A percentile compares a stretch with the other conserved stretches of the same genome.
Conservation (phyloP, 306 rosid genomes). For the Gastrolobium bilobum region DNA sequence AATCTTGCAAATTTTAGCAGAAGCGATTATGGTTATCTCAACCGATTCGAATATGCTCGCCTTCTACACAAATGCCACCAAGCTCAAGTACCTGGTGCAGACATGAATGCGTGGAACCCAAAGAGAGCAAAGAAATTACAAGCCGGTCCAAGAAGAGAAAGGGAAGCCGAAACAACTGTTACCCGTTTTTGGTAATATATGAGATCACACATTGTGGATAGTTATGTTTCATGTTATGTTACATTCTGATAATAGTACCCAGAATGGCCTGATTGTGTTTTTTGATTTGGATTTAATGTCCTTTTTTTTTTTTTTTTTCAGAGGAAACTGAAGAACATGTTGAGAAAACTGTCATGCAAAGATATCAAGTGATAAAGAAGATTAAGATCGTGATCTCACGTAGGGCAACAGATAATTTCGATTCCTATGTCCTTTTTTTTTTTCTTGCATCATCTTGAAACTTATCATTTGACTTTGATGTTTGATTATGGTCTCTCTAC, state of each 20-base stretch:
- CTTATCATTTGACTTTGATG: neutral
- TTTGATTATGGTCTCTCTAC: neutral
- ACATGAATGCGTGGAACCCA: conserved; percentile 38
- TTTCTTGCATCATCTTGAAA: neutral
- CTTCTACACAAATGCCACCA: conserved; percentile 17
- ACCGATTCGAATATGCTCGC: conserved; percentile 25
- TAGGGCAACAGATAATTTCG: neutral
- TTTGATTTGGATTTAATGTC: neutral
- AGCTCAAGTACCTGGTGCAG: conserved; percentile 29
- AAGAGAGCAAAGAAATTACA: conserved; percentile 9
- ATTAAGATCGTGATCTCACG: conserved; percentile 13
- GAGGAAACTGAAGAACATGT: conserved; percentile 56
- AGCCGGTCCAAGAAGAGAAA: conserved; percentile 37
- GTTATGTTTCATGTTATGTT: neutral
- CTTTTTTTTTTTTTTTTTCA: conserved; percentile 13
- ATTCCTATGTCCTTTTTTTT: neutral
- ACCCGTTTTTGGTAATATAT: conserved; percentile 52
- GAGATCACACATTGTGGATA: neutral
- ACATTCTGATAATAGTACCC: neutral
- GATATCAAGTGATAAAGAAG: conserved; percentile 39
- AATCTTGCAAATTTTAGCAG: conserved; percentile 37
- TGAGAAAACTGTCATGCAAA: conserved; percentile 57
- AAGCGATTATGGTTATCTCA: conserved; percentile 22
- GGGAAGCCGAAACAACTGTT: conserved; percentile 22
- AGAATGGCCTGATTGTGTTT: neutral